Base-by-base conservation (phyloP, 2,329 filamentous ascomycete species). In the Cercospora berteroae region DNA sequence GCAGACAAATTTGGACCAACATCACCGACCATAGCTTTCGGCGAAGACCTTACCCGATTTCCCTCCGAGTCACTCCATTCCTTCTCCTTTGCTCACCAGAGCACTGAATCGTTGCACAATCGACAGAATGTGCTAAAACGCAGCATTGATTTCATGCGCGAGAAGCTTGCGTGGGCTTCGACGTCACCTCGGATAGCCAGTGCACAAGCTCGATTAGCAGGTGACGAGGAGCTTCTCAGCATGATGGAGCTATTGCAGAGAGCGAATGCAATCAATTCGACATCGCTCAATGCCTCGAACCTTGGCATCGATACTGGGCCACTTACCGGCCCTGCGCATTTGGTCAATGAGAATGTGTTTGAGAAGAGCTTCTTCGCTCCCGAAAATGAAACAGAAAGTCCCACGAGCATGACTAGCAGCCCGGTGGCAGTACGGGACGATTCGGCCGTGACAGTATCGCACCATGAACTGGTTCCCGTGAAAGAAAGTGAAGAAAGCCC, bases 21-120 rank as follows among this genome's bases (percentile, higher is more conserved):
- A 20, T 93, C 93, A 23, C 92, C 93, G 25, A 87, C 82, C 6
- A 75, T 91, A 50, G 82, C 87, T 69, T 93, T 93, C 76, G 87
- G 88, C 75, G 95, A 98, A 82, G 95, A 99, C 77, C 86, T 99
- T 56, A 90, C 89, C 56, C 90, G 94, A 60, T 99, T 99, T 77
- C 94, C 95, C 1, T 93, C 92, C 73, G 95, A 99, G 78, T 99
- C 95, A 5, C 83, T 99, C 57, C 95, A 99, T 80, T 99, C 95
- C 1, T 99, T 99, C 81, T 98, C 94, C 12, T 99, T 99, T 79
- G 93, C 95, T 48, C 92, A 96, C 73, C 94, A 97, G 80, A 94
- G 94, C 3, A 65, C 63, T 76, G 94, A 98, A 70, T 89, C 93
- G 70, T 85, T 98, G 65, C 92, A 97, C 78, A 97, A 88, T 78